Conservation (phyloP, 352 stramenopile genomes). For the Globisporangium yorkense region DNA sequence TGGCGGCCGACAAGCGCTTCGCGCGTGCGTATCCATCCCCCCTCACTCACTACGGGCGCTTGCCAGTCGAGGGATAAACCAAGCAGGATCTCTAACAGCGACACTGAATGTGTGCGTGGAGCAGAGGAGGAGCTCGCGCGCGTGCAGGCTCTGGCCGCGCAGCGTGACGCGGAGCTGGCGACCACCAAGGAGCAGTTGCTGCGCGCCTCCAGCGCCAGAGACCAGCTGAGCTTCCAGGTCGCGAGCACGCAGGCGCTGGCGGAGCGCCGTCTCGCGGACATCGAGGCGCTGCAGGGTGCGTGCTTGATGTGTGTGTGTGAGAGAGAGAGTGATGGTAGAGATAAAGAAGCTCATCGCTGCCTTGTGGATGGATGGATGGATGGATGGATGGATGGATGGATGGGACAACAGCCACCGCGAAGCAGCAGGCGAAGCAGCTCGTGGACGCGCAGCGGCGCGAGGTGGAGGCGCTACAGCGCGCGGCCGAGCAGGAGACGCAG, state of each 20-base stretch:
- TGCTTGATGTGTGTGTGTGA: background rate
- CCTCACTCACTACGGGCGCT: background rate
- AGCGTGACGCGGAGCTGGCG: constrained; percentile 22
- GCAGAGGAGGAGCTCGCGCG: constrained; percentile 17
- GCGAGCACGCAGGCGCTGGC: constrained; percentile 41
- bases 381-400: background rate
- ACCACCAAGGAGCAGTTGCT: constrained; percentile 38
- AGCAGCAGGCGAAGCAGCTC: constrained; percentile 50
- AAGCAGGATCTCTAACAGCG: background rate
- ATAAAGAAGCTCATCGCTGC: background rate
- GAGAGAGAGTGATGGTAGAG: no score
- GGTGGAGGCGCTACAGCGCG: constrained; percentile 55
- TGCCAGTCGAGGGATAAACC: no score
- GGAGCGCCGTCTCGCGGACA: constrained; percentile 52
- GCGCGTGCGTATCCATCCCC: constrained; percentile 24
- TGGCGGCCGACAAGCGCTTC: constrained; percentile 38
- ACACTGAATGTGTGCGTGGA: background rate
- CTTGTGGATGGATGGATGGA: background rate
- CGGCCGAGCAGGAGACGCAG: constrained; percentile 50
- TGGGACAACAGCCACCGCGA: constrained; percentile 21
- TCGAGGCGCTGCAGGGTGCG: constrained; percentile 46
- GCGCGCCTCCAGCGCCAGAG: constrained; percentile 38
- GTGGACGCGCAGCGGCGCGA: constrained; percentile 52
- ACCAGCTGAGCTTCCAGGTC: constrained; percentile 45
- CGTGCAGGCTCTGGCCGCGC: constrained; percentile 15